Conservation (phyloP, 2,329 filamentous ascomycete genomes). For the Fusarium duplospermum region DNA sequence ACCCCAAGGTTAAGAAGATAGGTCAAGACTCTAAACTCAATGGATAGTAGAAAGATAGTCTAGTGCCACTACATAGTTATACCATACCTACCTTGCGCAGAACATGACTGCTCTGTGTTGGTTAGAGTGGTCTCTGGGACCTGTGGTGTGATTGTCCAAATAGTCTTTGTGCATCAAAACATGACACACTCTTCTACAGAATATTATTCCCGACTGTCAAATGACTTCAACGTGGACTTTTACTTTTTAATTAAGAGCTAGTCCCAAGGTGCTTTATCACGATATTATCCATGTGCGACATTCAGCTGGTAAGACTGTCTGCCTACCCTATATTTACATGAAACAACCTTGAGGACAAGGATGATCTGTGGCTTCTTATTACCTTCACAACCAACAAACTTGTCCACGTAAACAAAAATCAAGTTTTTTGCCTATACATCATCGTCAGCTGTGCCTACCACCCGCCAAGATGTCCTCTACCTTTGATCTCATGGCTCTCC, state of each 20-base stretch:
- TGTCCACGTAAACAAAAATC: background rate
- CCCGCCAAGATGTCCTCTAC: background rate
- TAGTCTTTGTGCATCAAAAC: background rate
- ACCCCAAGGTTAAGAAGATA: background rate
- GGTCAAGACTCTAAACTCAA: background rate
- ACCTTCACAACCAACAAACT: background rate
- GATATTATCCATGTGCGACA: no score
- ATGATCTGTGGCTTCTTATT: background rate
- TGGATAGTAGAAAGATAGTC: background rate
- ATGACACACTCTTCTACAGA: background rate
- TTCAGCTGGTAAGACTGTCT: no score
- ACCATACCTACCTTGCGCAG: no score
- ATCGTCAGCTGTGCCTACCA: background rate
- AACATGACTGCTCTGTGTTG: background rate
- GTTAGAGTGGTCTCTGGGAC: background rate
- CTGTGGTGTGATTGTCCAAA: background rate
- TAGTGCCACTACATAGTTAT: background rate
- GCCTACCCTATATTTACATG: background rate
- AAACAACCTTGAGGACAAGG: background rate
- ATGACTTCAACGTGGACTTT: background rate
- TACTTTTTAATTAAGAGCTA: no score
- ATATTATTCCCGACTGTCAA: no score
- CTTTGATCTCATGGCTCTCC: background rate
- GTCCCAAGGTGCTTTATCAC: background rate
- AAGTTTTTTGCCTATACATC: background rate